Percentiles rank a stretch among this genome's conserved stretches.
These are phyloP conservation scores for Echinochloa phyllopogon DNA, from an alignment of 176 grass and related monocot species.

Conservation along the genomic window DNA sequence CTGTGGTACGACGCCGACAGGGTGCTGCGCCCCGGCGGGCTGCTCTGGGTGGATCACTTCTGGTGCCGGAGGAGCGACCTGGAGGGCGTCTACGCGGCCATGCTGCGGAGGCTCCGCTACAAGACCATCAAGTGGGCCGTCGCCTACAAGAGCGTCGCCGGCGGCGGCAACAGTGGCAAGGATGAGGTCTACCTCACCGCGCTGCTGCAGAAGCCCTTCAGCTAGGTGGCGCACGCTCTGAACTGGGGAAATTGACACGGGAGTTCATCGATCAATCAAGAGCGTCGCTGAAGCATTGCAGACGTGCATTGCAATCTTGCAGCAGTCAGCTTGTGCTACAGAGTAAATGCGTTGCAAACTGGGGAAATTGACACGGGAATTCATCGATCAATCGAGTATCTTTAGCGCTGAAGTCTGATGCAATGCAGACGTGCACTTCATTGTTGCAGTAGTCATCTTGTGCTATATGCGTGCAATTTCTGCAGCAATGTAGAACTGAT, in stretches of 20 bases:
- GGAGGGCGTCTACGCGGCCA: constrained; percentile 60
- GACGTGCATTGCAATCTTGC: neutral
- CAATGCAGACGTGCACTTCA: neutral
- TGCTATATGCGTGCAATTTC: neutral
- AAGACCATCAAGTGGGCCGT: constrained; percentile 84
- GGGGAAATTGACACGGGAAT: neutral
- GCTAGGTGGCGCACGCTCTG: neutral
- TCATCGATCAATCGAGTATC: neutral
- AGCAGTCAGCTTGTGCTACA: neutral
- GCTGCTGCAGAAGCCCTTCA: constrained; percentile 80
- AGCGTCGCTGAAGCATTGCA: neutral
- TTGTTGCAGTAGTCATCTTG: neutral
- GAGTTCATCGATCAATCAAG: neutral
- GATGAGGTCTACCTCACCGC: constrained; percentile 81
- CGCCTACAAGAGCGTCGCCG: constrained; percentile 56
- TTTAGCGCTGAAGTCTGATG: neutral
- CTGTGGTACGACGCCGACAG: constrained; percentile 89
- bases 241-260: neutral
- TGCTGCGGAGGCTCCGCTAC: constrained; percentile 67
- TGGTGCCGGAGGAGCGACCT: constrained; percentile 75
- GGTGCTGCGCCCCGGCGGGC: constrained; percentile 72
- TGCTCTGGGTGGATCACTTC: constrained; percentile 93
- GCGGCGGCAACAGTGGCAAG: constrained; percentile 42
- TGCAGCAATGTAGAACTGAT: neutral
- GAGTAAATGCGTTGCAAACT: neutral